These are phyloP conservation scores for Fusarium sp. DNA, from an alignment of 2,329 filamentous ascomycete genomes.

Conservation along the genomic window DNA sequence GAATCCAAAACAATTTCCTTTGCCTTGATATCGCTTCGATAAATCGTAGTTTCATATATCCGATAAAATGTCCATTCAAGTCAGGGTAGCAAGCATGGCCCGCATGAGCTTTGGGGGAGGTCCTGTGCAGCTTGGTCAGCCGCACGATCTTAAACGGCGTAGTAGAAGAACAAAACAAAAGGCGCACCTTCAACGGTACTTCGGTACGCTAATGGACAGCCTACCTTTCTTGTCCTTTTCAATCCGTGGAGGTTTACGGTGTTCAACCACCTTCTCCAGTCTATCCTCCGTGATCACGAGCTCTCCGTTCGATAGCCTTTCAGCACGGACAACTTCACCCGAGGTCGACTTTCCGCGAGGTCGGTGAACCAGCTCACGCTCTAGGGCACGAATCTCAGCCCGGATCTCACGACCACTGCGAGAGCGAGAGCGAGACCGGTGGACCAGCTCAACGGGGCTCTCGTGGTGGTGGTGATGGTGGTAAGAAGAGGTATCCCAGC, in stretches of 20 bases:
- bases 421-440: slow-evolving; percentile 61
- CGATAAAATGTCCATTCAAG: slow-evolving; percentile 58
- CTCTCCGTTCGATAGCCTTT: slow-evolving; percentile 72
- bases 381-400: slow-evolving; percentile 80
- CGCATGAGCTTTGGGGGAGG: slow-evolving; percentile 76
- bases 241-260: slow-evolving; percentile 75
- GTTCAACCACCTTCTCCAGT: slow-evolving; percentile 70
- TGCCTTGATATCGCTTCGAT: slow-evolving; percentile 8
- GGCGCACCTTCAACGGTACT: slow-evolving; percentile 73
- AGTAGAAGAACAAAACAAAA: slow-evolving; percentile 41
- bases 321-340: slow-evolving; percentile 69
- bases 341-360: slow-evolving; percentile 55
- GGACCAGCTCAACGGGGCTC: slow-evolving; percentile 56
- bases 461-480: slow-evolving; percentile 50
- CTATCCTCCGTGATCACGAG: slow-evolving; percentile 75
- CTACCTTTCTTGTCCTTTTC: slow-evolving; percentile 97
- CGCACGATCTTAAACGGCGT: slow-evolving; percentile 34
- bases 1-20: slow-evolving; percentile 29
- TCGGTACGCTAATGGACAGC: slow-evolving; percentile 88
- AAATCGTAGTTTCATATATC: slow-evolving; percentile 7
- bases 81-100: slow-evolving; percentile 81
- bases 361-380: slow-evolving; percentile 63
- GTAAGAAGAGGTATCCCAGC: slow-evolving; percentile 51
- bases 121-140: slow-evolving; percentile 64
- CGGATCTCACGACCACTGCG: slow-evolving; percentile 76